Percentiles rank a stretch among this genome's conserved stretches.
Conservation (phyloP, 495 filamentous ascomycete species). For the Saxophila tyrrhenica region DNA sequence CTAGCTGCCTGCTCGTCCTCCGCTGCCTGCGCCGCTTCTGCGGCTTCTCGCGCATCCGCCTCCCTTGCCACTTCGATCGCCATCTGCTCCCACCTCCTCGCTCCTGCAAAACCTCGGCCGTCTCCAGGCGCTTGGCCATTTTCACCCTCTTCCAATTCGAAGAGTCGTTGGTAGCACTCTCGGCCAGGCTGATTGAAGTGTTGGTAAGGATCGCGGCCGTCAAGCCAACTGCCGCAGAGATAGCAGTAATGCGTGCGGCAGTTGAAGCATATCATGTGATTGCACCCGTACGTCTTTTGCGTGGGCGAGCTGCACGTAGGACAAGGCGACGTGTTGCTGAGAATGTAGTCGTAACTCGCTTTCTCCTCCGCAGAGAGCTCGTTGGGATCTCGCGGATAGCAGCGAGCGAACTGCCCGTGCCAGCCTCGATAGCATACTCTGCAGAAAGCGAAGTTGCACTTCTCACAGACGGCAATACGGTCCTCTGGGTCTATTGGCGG, state of each 20-base stretch:
- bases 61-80: conserved; percentile 16
- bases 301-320: conserved; percentile 79
- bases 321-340: conserved; percentile 69
- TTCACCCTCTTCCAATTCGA: conserved; percentile 81
- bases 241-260: conserved; percentile 94
- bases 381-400: conserved; percentile 45
- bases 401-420: conserved; percentile 71
- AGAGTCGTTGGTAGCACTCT: conserved; percentile 69
- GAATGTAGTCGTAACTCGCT: conserved; percentile 71
- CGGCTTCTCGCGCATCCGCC: conserved; percentile 11
- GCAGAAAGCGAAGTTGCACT: conserved; percentile 86
- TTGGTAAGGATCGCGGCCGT: conserved; percentile 65
- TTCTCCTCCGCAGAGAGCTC: conserved; percentile 73
- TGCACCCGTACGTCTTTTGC: conserved; percentile 89
- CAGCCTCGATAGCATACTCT: conserved; percentile 60
- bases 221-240: conserved; percentile 80
- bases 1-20: conserved; percentile 2
- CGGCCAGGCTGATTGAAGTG: conserved; percentile 69
- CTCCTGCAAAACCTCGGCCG: conserved; percentile 35
- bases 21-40: conserved; percentile 8
- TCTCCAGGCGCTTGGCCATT: conserved; percentile 47
- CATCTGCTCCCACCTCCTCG: conserved; percentile 21
- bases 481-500: conserved; percentile 41
- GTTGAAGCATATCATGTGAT: conserved; percentile 91
- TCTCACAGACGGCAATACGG: conserved; percentile 68